phyloP scores from a whole-genome alignment of 306 rosid species.

The Biancaea sappan region DNA sequence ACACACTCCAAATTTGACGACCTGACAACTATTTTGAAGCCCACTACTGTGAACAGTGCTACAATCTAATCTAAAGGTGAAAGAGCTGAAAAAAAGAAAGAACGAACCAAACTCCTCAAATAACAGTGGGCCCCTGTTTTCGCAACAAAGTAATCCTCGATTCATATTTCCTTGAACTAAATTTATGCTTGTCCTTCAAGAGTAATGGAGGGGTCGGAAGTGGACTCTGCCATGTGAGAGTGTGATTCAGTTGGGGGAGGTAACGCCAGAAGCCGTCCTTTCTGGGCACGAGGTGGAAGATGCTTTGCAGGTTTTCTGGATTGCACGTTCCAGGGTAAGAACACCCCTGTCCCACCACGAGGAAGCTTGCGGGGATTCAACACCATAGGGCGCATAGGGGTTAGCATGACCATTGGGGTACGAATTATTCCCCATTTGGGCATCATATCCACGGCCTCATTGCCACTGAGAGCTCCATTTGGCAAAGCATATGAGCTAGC shows the following conservation, averaged over 20 bases:
- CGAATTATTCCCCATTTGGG: slow-evolving; percentile 86
- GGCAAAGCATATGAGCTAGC: slow-evolving; percentile 57
- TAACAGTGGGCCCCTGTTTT: slow-evolving; percentile 39
- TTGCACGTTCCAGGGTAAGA: slow-evolving; percentile 87
- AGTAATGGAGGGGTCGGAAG: slow-evolving; percentile 56
- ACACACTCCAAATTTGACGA: slow-evolving; percentile 52
- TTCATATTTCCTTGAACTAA: slow-evolving; percentile 35
- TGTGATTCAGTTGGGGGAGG: slow-evolving; percentile 61
- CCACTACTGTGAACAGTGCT: slow-evolving; percentile 40
- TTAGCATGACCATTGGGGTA: slow-evolving; percentile 74
- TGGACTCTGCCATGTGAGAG: slow-evolving; percentile 56
- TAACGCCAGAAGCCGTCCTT: slow-evolving; percentile 65
- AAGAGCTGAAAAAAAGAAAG: neutral
- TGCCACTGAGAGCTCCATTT: slow-evolving; percentile 58
- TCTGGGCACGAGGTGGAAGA: slow-evolving; percentile 97
- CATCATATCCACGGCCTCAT: slow-evolving; percentile 65
- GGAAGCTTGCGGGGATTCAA: slow-evolving; percentile 59
- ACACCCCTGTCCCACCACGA: slow-evolving; percentile 91
- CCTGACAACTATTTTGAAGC: slow-evolving; percentile 39
- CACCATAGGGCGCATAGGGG: slow-evolving; percentile 71
- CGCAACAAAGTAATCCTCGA: slow-evolving; percentile 10
- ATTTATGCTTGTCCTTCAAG: slow-evolving; percentile 47
- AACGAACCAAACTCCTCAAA: slow-evolving; percentile 42
- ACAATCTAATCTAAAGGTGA: slow-evolving; percentile 35
- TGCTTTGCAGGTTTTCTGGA: slow-evolving; percentile 84